Evolutionary conservation across 495 filamentous ascomycete species (phyloP).

Genomic region (Symbiotaphrina buchneri): DNA sequence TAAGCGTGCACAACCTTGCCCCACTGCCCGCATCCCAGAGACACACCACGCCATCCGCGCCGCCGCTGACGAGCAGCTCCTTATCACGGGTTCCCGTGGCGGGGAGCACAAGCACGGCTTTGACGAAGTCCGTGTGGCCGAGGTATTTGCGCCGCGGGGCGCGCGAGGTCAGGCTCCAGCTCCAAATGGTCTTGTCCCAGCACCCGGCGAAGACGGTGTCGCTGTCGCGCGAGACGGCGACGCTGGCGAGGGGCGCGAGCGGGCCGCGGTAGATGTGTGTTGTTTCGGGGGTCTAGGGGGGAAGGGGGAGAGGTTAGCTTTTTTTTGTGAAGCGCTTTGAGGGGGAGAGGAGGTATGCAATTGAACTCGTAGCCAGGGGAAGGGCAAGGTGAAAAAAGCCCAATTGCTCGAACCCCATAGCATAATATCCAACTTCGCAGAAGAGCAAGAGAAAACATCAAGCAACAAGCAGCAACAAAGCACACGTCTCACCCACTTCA

Average conservation of each 20-base stretch:
- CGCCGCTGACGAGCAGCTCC: slow-evolving; percentile 60
- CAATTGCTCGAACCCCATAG: too few species aligned
- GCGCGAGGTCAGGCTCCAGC: slow-evolving; percentile 42
- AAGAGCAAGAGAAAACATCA: slow-evolving; percentile 16
- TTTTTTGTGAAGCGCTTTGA: too few species aligned
- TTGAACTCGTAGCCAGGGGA: slow-evolving; percentile 15
- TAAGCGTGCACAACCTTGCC: slow-evolving; percentile 43
- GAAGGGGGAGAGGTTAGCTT: slow-evolving; percentile 2
- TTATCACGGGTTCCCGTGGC: slow-evolving; percentile 12
- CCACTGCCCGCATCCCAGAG: slow-evolving; percentile 56
- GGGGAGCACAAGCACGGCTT: slow-evolving; percentile 27
- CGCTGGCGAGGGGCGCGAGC: slow-evolving; percentile 51
- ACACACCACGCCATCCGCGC: slow-evolving; percentile 67
- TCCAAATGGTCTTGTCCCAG: slow-evolving; percentile 85
- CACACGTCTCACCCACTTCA: slow-evolving; percentile 38
- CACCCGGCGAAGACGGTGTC: slow-evolving; percentile 58
- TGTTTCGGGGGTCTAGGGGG: slow-evolving; percentile 8
- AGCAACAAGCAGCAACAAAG: slow-evolving; percentile 1
- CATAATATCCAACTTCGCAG: too few species aligned
- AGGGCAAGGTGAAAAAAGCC: background rate
- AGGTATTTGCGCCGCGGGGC: slow-evolving; percentile 30
- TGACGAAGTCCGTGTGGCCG: slow-evolving; percentile 85
- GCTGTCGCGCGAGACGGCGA: slow-evolving; percentile 41
- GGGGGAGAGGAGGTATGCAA: slow-evolving; percentile 6
- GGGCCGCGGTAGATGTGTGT: slow-evolving; percentile 44